Evolutionary conservation across 2,329 filamentous ascomycete species (phyloP).

Genomic region (Stromatinia cepivora): DNA sequence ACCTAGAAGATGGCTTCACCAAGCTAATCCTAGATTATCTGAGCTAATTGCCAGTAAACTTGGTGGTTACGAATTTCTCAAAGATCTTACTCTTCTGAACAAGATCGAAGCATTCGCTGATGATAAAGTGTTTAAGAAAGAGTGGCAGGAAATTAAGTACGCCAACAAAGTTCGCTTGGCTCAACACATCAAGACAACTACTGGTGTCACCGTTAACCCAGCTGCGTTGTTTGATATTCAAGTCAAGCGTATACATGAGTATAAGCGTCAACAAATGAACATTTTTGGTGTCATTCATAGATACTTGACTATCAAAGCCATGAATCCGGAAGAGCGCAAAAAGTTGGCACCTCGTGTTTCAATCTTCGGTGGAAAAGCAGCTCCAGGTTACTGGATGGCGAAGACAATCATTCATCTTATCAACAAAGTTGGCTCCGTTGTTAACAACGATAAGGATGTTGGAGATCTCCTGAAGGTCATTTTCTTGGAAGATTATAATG

Average conservation of each 20-base stretch:
- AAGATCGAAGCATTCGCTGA: constrained; percentile 81
- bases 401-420: constrained; percentile 98
- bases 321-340: constrained; percentile 81
- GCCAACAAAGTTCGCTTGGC: constrained; percentile 93
- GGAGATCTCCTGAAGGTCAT: constrained; percentile 95
- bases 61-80: constrained; percentile 80
- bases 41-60: constrained; percentile 89
- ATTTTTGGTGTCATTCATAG: constrained; percentile 97
- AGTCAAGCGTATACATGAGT: constrained; percentile 98
- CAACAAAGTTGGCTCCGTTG: constrained; percentile 84
- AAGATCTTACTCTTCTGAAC: constrained; percentile 83
- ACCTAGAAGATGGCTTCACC: constrained; percentile 92
- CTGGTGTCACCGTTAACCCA: constrained; percentile 81
- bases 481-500: constrained; percentile 97
- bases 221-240: constrained; percentile 91
- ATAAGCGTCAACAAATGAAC: constrained; percentile 98
- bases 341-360: constrained; percentile 85
- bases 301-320: constrained; percentile 83
- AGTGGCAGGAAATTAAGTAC: constrained; percentile 96
- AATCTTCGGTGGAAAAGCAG: constrained; percentile 97
- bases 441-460: constrained; percentile 90
- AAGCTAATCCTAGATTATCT: constrained; percentile 90
- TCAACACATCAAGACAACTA: constrained; percentile 82
- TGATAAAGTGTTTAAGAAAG: constrained; percentile 86
- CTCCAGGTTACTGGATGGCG: constrained; percentile 99